phyloP scores from a whole-genome alignment of 148 eudicot genomes.

The Limonium bicolor region DNA sequence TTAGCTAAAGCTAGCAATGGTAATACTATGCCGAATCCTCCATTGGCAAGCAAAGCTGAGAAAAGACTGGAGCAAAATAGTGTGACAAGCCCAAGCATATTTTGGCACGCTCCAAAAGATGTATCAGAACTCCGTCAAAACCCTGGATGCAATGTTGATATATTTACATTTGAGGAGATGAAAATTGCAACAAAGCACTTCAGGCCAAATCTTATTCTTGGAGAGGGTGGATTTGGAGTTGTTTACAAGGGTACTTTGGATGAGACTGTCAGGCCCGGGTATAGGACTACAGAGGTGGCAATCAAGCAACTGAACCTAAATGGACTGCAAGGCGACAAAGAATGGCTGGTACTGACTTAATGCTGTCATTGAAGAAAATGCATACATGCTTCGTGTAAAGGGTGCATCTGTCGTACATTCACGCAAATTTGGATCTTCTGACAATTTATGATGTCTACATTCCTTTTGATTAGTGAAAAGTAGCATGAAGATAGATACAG shows the following conservation, averaged over 20 bases:
- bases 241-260: constrained; percentile 74
- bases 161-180: constrained; percentile 82
- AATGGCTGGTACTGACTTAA: constrained; percentile 98
- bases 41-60: no score
- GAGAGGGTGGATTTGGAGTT: constrained; percentile 91
- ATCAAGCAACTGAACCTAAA: constrained; percentile 81
- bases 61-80: constrained; percentile 15
- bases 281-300: constrained; percentile 53
- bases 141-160: constrained; percentile 62
- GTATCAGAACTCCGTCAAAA: constrained; percentile 59
- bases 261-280: constrained; percentile 65
- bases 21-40: no score
- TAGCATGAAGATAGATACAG: no score
- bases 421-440: no score
- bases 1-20: no score
- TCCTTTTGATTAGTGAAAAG: no score
- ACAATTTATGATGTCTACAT: no score
- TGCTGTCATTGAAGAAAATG: no score
- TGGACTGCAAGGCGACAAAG: constrained; percentile 81
- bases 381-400: no score
- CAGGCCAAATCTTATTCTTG: constrained; percentile 72
- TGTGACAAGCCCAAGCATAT: constrained; percentile 19
- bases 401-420: no score
- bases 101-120: constrained; percentile 42
- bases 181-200: constrained; percentile 69